A percentile compares a stretch with the other conserved stretches of the same genome.
These are phyloP conservation scores for Ramaria sp. DNA, from an alignment of 768 basidiomycete species.

Conservation along the genomic window DNA sequence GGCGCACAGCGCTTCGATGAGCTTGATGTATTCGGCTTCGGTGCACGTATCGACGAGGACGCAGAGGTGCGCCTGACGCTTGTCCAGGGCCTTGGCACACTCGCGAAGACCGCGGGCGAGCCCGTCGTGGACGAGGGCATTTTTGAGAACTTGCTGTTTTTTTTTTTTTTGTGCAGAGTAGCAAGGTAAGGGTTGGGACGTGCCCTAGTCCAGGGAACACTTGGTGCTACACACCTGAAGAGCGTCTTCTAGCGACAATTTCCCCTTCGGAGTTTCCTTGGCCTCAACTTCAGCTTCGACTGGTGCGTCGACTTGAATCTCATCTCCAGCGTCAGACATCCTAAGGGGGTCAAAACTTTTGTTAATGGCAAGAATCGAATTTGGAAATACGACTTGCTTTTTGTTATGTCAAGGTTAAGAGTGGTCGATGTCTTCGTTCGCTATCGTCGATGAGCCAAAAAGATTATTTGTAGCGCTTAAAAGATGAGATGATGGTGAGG, in stretches of 20 bases:
- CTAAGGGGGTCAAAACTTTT: conserved; percentile 23
- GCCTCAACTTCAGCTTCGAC: conserved; percentile 69
- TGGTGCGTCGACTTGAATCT: conserved; percentile 62
- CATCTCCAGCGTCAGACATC: conserved; percentile 99
- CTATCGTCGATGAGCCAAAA: conserved; percentile 81
- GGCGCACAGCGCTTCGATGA: conserved; percentile 98
- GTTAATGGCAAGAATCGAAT: background rate
- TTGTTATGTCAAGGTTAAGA: conserved; percentile 13
- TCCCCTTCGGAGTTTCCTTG: conserved; percentile 86
- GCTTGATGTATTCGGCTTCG: conserved; percentile 99
- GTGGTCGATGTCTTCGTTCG: conserved; percentile 77
- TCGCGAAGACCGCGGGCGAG: conserved; percentile 97
- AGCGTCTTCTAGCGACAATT: conserved; percentile 91
- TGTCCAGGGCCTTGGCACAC: conserved; percentile 96
- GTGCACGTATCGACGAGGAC: conserved; percentile 99
- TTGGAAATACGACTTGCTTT: conserved; percentile 18
- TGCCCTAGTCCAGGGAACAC: background rate
- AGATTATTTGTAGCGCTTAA: background rate
- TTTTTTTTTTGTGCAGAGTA: too few relatives aligned
- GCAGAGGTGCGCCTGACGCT: conserved; percentile 96
- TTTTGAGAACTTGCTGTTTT: conserved; percentile 98
- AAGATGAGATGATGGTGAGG: conserved; percentile 5
- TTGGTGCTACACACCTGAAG: conserved; percentile 49
- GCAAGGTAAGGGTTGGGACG: too few relatives aligned
- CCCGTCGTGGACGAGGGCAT: conserved; percentile 95